phyloP scores from a whole-genome alignment of 345 rosid genomes.

The Trapa bicornis region DNA sequence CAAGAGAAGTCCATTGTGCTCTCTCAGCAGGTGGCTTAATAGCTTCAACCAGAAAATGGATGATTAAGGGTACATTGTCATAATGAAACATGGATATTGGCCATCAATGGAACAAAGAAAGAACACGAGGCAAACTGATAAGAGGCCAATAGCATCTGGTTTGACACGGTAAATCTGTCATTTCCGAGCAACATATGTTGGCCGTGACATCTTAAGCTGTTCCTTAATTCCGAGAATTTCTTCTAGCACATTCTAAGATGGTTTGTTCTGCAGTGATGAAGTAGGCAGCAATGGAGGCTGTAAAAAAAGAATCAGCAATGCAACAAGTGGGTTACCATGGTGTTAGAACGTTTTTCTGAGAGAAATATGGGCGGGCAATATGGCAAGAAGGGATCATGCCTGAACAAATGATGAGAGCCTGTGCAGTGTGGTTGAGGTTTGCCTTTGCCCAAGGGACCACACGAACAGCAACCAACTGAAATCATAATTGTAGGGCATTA shows the following conservation, averaged over 20 bases:
- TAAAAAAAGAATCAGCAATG: slow-evolving; percentile 5
- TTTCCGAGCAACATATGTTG: not conserved
- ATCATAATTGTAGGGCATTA: not conserved
- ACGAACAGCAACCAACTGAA: slow-evolving; percentile 41
- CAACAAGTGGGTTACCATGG: not conserved
- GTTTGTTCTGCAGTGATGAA: slow-evolving; percentile 53
- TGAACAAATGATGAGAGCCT: slow-evolving; percentile 52
- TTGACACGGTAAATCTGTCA: not conserved
- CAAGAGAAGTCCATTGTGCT: not conserved
- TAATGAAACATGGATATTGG: not conserved
- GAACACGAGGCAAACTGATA: not conserved
- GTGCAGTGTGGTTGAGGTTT: slow-evolving; percentile 60
- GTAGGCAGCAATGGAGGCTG: slow-evolving; percentile 45
- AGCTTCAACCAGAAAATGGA: not conserved
- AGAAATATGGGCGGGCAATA: not conserved
- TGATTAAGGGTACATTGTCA: not conserved
- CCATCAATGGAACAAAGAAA: not conserved
- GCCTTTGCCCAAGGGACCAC: slow-evolving; percentile 64
- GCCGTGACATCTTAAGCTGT: slow-evolving; percentile 7
- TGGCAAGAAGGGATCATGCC: slow-evolving; percentile 13
- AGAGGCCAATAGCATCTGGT: not conserved
- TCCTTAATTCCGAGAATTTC: slow-evolving; percentile 27
- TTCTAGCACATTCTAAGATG: slow-evolving; percentile 46
- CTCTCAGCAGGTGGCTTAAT: not conserved
- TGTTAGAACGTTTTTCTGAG: not conserved